A percentile compares a stretch with the other conserved stretches of the same genome.
Conservation (phyloP, 768 basidiomycete genomes). For the Cytidiella melzeri region DNA sequence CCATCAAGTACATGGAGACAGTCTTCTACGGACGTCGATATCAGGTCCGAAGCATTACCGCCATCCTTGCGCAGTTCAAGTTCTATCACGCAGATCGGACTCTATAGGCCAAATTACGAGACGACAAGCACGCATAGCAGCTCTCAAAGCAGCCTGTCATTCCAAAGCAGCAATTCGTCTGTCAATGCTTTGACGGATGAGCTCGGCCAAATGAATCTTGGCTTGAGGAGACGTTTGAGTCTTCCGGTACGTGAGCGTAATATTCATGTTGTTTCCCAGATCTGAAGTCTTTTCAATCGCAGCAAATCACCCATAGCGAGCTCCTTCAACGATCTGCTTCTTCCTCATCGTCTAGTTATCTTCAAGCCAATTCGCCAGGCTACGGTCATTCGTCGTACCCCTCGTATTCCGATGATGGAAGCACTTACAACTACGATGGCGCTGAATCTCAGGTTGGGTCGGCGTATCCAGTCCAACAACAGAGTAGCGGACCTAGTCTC, state of each 20-base stretch:
- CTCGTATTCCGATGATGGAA: constrained; percentile 4
- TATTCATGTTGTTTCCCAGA: background rate
- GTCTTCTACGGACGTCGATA: constrained; percentile 15
- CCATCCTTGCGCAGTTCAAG: constrained; percentile 56
- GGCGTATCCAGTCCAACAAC: constrained; percentile 15
- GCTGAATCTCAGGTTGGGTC: constrained; percentile 11
- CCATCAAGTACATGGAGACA: constrained; percentile 3
- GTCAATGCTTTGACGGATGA: constrained; percentile 49
- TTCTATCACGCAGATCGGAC: constrained; percentile 54
- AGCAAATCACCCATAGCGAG: background rate
- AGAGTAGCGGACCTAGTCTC: constrained; percentile 19
- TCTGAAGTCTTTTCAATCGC: background rate
- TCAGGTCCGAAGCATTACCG: constrained; percentile 48
- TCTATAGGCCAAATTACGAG: constrained; percentile 75
- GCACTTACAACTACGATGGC: constrained; percentile 7
- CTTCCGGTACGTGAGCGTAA: constrained; percentile 19
- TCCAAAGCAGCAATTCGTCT: background rate
- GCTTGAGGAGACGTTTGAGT: constrained; percentile 13
- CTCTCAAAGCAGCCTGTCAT: constrained; percentile 22
- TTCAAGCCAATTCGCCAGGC: background rate
- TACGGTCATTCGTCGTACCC: constrained; percentile 2
- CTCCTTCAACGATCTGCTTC: background rate
- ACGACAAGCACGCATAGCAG: constrained; percentile 27
- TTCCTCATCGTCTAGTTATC: constrained; percentile 25
- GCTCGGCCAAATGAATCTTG: constrained; percentile 60